Evolutionary conservation across 192 early-diverging fungal species (phyloP).

Genomic region (Gamsiella multidivaricata): DNA sequence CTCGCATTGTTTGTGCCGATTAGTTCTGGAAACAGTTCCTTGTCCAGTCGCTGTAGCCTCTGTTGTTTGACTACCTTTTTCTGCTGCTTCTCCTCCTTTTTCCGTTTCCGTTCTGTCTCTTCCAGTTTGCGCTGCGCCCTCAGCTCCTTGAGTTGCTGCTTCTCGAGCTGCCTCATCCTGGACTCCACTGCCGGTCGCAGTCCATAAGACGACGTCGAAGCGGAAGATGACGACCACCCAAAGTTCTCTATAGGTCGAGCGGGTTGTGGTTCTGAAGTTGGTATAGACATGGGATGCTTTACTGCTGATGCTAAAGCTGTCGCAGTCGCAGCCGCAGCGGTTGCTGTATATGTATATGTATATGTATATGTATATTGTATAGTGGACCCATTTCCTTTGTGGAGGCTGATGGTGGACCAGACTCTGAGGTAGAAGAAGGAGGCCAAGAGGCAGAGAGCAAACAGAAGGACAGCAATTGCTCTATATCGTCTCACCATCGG

Average conservation of each 20-base stretch:
- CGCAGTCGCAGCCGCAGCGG: neutral
- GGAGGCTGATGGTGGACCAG: slow-evolving; percentile 32
- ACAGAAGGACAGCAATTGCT: slow-evolving; percentile 1
- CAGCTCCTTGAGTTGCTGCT: neutral
- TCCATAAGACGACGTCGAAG: too few relatives aligned
- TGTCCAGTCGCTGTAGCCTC: slow-evolving; percentile 3
- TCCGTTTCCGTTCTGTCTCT: neutral
- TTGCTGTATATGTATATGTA: neutral
- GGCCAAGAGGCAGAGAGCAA: slow-evolving; percentile 20
- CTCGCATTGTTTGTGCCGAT: slow-evolving; percentile 43
- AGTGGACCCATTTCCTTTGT: neutral
- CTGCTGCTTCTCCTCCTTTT: slow-evolving; percentile 11
- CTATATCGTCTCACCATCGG: slow-evolving; percentile 16
- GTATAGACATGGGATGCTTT: too few relatives aligned
- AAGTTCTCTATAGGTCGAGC: too few relatives aligned
- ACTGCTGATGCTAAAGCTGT: neutral
- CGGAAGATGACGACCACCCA: neutral
- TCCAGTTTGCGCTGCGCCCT: slow-evolving; percentile 4
- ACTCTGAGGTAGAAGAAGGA: slow-evolving; percentile 36
- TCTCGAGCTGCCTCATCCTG: neutral
- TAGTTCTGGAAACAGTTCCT: slow-evolving; percentile 29
- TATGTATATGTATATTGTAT: neutral
- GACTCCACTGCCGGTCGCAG: neutral
- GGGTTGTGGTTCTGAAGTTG: too few relatives aligned
- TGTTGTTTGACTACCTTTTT: slow-evolving; percentile 6